Base-by-base conservation (phyloP, 768 basidiomycete species). In the Trametes coccinea region DNA sequence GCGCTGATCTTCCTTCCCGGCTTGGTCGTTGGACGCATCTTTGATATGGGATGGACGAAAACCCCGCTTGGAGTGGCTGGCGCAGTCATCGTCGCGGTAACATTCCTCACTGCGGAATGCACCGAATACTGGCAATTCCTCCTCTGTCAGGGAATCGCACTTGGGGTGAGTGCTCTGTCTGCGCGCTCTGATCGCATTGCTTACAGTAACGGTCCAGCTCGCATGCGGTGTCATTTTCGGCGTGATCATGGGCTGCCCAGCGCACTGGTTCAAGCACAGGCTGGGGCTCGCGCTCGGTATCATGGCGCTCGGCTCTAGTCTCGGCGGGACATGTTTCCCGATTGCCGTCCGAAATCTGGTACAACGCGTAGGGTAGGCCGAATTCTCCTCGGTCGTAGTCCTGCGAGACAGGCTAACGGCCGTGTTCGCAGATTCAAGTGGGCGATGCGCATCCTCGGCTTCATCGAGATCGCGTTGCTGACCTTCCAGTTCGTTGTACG, bases 121-220 rank as follows among this genome's bases (percentile, higher is more conserved):
- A 87, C 75, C 10, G 61, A 79, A 59, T 92, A 86, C 67, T 92
- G 90, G 91, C 88, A 92, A 5, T 88, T 92, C 66, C 67, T 92
- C 27, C 78, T 92, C 0, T 90, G 84, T 61, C 90, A 92, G 70
- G 90, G 90, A 0, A 66, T 92, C 40, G 81, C 80, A 0, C 72
- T 85, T 11, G 90, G 90, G 22, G 84, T 89, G 59, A 61, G 86
- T 74, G 22, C 64, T 0, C 4, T 37, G 14, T 11, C 34, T 40
- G 34, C 17, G 17, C 13, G 47, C 1, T 11, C 7, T 48, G n/a
- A 30, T 27, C 53, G 41, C 5, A 3, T 27, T 17, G 30, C 56
- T 50, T 6, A 27, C 56, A n/a, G n/a, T 10, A 22, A 22, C 22
- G 30, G 13, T 16, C 27, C 54, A 75, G 74, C 43, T 74, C 11